These are phyloP conservation scores for Gelatoporia subvermispora DNA, from an alignment of 768 basidiomycete genomes.

Conservation along the genomic window DNA sequence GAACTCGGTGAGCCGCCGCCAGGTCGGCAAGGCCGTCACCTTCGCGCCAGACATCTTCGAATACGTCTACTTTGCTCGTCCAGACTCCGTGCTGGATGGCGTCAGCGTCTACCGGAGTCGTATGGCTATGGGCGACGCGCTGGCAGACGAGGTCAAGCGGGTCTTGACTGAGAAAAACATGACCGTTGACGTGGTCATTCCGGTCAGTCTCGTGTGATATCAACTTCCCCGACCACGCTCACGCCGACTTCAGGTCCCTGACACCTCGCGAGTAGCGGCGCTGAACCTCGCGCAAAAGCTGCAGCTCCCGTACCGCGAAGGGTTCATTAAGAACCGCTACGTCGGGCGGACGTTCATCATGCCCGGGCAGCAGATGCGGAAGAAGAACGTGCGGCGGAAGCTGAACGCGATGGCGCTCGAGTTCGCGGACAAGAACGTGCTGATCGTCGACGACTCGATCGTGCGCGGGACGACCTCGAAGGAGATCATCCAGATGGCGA, in stretches of 20 bases:
- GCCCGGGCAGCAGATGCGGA: constrained; percentile 97
- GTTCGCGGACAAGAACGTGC: constrained; percentile 86
- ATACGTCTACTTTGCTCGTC: constrained; percentile 96
- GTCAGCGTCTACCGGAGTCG: constrained; percentile 96
- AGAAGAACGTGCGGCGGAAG: constrained; percentile 90
- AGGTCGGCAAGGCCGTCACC: constrained; percentile 60
- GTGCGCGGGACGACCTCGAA: constrained; percentile 98
- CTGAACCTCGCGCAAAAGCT: constrained; percentile 91
- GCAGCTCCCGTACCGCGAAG: constrained; percentile 89
- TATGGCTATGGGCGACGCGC: constrained; percentile 98
- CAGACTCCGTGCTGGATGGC: constrained; percentile 95
- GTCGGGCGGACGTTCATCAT: constrained; percentile 99
- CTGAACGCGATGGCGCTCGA: constrained; percentile 98
- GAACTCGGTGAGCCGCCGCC: constrained; percentile 64
- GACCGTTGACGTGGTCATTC: constrained; percentile 92
- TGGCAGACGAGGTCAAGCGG: constrained; percentile 81
- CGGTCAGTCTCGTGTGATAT: constrained; percentile 42
- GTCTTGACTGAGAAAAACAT: constrained; percentile 66
- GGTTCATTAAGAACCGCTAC: constrained; percentile 98
- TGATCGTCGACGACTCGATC: constrained; percentile 98
- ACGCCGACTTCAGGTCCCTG: constrained; percentile 63
- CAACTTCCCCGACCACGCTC: neutral
- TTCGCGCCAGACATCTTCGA: constrained; percentile 99
- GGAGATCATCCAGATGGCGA: constrained; percentile 99
- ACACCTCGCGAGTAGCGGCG: constrained; percentile 94